These are phyloP conservation scores for Amanita brunnescens DNA, from an alignment of 768 basidiomycete genomes.

Conservation along the genomic window DNA sequence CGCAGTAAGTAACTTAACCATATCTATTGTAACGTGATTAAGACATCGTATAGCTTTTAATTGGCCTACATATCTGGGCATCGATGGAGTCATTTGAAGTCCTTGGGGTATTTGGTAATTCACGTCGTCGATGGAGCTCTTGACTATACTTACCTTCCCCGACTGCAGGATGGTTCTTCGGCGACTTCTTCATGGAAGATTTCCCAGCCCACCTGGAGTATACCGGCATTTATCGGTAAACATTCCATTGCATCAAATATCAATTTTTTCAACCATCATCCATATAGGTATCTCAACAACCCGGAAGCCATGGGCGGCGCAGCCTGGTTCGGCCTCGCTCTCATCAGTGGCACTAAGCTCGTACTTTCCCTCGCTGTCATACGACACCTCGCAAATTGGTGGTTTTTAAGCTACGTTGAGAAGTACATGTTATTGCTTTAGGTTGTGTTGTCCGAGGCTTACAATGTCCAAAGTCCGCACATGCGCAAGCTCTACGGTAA, in stretches of 20 bases:
- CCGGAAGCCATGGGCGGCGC: conserved; percentile 96
- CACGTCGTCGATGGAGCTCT: background rate
- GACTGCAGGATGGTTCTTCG: conserved; percentile 88
- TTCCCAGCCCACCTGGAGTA: conserved; percentile 88
- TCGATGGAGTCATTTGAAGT: conserved; percentile 87
- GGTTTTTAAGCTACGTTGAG: conserved; percentile 91
- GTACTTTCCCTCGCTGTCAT: conserved; percentile 79
- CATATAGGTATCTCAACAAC: conserved; percentile 76
- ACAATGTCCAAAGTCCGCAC: conserved; percentile 63
- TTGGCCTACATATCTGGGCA: conserved; percentile 88
- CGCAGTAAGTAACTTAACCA: conserved; percentile 39
- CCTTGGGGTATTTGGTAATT: conserved; percentile 79
- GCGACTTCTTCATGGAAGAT: conserved; percentile 93
- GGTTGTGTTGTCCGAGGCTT: conserved; percentile 2
- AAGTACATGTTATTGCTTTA: conserved; percentile 46
- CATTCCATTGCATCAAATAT: conserved; percentile 1
- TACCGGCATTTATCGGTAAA: conserved; percentile 90
- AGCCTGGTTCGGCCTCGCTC: conserved; percentile 86
- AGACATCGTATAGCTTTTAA: conserved; percentile 49
- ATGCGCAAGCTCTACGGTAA: conserved; percentile 96
- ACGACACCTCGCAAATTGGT: conserved; percentile 85
- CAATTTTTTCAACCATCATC: background rate
- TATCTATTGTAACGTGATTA: background rate
- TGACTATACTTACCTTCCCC: background rate
- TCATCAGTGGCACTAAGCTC: conserved; percentile 91